Evolutionary conservation across 225 moss, liverwort and hornwort genomes (phyloP).

Genomic region (Bryoerythrophyllum caledonicum): DNA sequence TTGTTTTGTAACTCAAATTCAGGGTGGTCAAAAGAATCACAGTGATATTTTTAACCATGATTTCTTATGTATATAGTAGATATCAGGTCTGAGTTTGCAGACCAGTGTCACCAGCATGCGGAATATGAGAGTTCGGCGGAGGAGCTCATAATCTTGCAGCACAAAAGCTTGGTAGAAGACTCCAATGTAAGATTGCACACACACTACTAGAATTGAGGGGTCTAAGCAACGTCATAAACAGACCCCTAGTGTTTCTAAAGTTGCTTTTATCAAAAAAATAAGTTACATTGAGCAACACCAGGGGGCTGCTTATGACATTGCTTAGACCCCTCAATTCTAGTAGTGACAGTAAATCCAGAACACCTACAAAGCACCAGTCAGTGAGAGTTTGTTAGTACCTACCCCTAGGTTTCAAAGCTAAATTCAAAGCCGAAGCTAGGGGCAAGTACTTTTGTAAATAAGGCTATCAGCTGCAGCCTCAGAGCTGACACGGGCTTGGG

Average conservation of each 20-base stretch:
- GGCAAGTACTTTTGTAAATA: slow-evolving; percentile 72
- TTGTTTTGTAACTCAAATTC: no score
- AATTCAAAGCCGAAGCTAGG: not conserved
- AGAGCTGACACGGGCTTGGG: slow-evolving; percentile 76
- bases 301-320: no score
- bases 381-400: slow-evolving; percentile 1
- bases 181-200: slow-evolving; percentile 87
- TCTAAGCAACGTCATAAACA: no score
- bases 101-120: slow-evolving; percentile 83
- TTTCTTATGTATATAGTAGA: not conserved
- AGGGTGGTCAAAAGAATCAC: no score
- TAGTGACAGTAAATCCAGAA: slow-evolving; percentile 93
- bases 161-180: slow-evolving; percentile 88
- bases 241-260: no score
- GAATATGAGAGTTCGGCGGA: slow-evolving; percentile 73
- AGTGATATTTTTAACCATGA: no score
- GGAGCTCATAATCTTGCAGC: slow-evolving; percentile 74
- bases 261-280: no score
- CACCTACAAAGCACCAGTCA: slow-evolving; percentile 42
- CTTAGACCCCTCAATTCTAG: no score
- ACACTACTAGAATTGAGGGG: no score
- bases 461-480: slow-evolving; percentile 88
- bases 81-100: slow-evolving; percentile 14
- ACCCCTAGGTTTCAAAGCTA: not conserved
- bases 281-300: no score